Base-by-base conservation (phyloP, 140 eudicot species). In the Senecio squalidus region DNA sequence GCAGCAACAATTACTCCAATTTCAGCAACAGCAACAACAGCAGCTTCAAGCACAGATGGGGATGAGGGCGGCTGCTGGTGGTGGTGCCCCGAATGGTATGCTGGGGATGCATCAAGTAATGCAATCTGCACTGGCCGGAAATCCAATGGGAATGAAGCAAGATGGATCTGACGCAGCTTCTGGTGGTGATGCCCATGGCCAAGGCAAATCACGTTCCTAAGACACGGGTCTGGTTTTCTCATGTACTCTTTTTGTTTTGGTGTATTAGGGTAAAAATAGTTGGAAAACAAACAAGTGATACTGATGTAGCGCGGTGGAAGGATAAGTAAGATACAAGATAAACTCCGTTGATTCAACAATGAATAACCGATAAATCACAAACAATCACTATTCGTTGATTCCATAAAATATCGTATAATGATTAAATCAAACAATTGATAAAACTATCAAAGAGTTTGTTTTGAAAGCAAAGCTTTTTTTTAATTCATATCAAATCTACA, bases 11-110 rank as follows among this genome's bases (percentile, higher is more conserved):
- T 24, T 75, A 17, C 80, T 78, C 61, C 97, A 85, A 7, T 60
- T 69, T 28, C 95, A 88, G 71, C 81, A 81, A 48, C 91, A 86
- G 50, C 97, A 84, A 31, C 80, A 75, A 39, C 97, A 84, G 52
- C 83, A 74, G 60, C 33, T 89, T 29, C 84, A 78, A 64, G 89
- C 82, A 1, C 93, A 80, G 49, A 76, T 81, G 78, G 80, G 84
- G 8, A 43, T 81, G 20, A 69, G 94, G 45, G 70, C 83, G n/a
- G n/a, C n/a, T n/a, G n/a, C n/a, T n/a, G n/a, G n/a, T n/a, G n/a
- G n/a, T 0, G 86, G 84, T 53, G 76, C 74, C 28, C 79, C 56
- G 60, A 85, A 77, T 21, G 82, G 92, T 27, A 67, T 84, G 83
- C 81, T 76, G 6, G 80, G 91, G 15, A 66, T 84, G 81, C 84